Evolutionary conservation across 495 filamentous ascomycete genomes (phyloP), one percentile per base, ranked within the genome.

Genomic region (Trichoderma gamsii): DNA sequence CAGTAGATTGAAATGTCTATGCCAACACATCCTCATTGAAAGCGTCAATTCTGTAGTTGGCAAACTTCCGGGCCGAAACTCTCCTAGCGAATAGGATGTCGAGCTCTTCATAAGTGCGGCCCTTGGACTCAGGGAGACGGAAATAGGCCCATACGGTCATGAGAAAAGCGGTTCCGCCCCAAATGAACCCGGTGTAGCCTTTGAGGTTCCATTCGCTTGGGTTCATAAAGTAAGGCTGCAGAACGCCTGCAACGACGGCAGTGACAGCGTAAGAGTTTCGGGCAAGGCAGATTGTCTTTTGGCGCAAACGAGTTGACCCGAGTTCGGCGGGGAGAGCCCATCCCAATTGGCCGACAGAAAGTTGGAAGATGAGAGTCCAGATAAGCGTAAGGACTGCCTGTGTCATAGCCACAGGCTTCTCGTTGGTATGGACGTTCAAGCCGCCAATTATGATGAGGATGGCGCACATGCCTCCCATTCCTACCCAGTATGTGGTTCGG

Each of bases 61-160:
- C 81, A 70, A 90, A 90, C 70, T 88, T 87, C 67, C 88, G 78
- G n/a, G 88, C 88, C 65, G 78, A 82, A 9, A 88, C 77, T 6
- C 79, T 74, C 38, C 82, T 75, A 77, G 88, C 85, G 72, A 90
- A 90, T 66, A 90, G 78, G 46, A 88, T 56, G 71, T 90, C 87
- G 66, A 90, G 76, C 73, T 90, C 88, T 4, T 35, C 64, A 15
- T 65, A 49, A 13, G 64, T 49, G 38, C 21, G 69, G 65, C 73
- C 72, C 68, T 73, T 74, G 13, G 76, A 76, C 63, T 78, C 78
- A 15, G 78, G 78, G 21, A 79, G 65, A 35, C 77, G 70, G 46
- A 77, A 76, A 41, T 71, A 78, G 8, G 73, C 73, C 76, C 78
- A 79, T 32, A 75, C 61, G 2, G 70, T 65, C 9, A 78, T 83